Evolutionary conservation across 2,329 filamentous ascomycete species (phyloP), one percentile per base, ranked within the genome.

Genomic region (Diaporthe ampelina): DNA sequence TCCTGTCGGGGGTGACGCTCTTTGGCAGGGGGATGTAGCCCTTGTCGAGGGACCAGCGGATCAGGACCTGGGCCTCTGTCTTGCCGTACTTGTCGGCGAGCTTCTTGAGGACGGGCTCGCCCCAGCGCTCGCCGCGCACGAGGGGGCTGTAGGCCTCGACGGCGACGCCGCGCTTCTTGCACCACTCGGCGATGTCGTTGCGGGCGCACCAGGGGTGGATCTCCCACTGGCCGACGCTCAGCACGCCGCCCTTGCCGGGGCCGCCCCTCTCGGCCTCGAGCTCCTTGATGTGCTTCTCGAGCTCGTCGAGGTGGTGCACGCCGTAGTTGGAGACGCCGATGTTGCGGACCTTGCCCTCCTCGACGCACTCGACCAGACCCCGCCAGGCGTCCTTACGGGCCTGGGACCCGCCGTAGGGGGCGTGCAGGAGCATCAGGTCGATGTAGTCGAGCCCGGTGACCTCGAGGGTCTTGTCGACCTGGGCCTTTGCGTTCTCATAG

Each of bases 141-240:
- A 92, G 85, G 17, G 91, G 90, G 56, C 86, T 88, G 80, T 92
- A 93, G 0, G 91, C 91, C 83, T 95, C 88, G 19, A 94, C 81
- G 43, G 91, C 88, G 26, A 94, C 85, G 75, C 87, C 87, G 24
- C 91, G 87, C 82, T 92, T 87, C 76, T 87, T 82, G 78, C 93
- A 94, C 95, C 95, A 98, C 61, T 90, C 85, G 11, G 92, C 91
- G 75, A 98, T 94, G 79, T 98, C 95, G 29, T 88, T 85, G n/a
- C 95, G 88, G 11, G 91, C 88, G 56, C 95, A 90, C 95, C 95
- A 98, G 0, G 95, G 95, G 83, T 98, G 95, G 15, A 98, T 85
- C 84, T 98, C 95, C 83, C 93, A 95, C 84, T 98, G 95, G 54
- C 94, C 95, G 50, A 98, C 93, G 75, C 92, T 93, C 79, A 98